Evolutionary conservation across 2,329 filamentous ascomycete species (phyloP), one percentile per base, ranked within the genome.

Genomic region (Verticillium albo-atrum): DNA sequence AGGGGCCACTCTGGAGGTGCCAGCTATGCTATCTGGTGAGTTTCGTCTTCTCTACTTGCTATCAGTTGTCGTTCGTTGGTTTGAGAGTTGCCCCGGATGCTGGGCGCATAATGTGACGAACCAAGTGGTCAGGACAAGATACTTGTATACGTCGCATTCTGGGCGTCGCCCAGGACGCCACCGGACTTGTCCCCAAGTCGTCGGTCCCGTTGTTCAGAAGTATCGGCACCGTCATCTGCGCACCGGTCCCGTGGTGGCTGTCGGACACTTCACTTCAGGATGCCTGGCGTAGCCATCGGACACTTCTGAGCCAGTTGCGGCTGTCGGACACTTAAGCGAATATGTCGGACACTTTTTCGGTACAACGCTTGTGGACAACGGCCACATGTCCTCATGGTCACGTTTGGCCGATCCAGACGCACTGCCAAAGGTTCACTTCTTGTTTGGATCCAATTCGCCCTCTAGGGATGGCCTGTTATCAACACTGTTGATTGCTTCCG

Each of bases 11-110:
- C 78, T 20, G 77, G 80, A 3, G 81, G 80, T 1, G 74, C 77
- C 51, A 77, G 75, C 57, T 81, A 78, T 66, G 70, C 69, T 28
- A 80, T 81, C 54, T 82, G 79, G 78, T 82, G 65, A 75, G 78
- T 75, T 26, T 61, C 58, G 12, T 20, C 42, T 10, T 9, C 20
- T 23, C 26, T 51, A 10, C 7, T 12, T 10, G n/a, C n/a, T 50
- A 25, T 50, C 42, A 14, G 20, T 37, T 37, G 35, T 12, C 20
- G 20, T 6, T 12, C n/a, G 2, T 26, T n/a, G 17, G 34, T n/a
- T 12, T 12, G 14, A 15, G 6, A 6, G 12, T 37, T 32, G 30
- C 7, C 14, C n/a, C 30, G 30, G 9, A 32, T 32, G 9, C 14
- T 32, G 34, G 17, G 15, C 17, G 17, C 34, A 15, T 37, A 7